These are phyloP conservation scores for Zygotorulaspora danielsina DNA, from an alignment of 805 yeast species.

Conservation along the genomic window DNA sequence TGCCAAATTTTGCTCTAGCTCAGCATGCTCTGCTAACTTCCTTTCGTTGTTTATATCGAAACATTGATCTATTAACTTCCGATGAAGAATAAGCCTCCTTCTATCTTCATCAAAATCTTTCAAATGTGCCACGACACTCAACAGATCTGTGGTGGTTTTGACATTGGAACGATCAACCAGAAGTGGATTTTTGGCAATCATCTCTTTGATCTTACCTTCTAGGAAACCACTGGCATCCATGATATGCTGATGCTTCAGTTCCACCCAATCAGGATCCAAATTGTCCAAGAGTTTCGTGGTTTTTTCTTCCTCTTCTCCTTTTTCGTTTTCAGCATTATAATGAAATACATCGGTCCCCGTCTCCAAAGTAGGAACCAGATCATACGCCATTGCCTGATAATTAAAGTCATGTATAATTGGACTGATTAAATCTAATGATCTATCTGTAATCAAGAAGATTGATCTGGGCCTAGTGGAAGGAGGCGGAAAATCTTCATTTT, in stretches of 20 bases:
- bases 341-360: constrained; percentile 44
- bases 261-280: constrained; percentile 65
- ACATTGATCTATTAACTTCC: constrained; percentile 60
- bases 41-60: constrained; percentile 54
- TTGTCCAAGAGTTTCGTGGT: constrained; percentile 50
- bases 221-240: constrained; percentile 66
- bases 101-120: constrained; percentile 66
- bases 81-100: constrained; percentile 55
- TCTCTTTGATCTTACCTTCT: constrained; percentile 53
- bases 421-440: constrained; percentile 77
- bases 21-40: constrained; percentile 67
- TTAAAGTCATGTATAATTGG: constrained; percentile 86
- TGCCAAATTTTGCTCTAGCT: constrained; percentile 77
- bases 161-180: constrained; percentile 65
- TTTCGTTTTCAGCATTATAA: constrained; percentile 55
- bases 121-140: constrained; percentile 68
- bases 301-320: constrained; percentile 41
- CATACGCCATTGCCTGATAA: constrained; percentile 90
- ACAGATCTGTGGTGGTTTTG: constrained; percentile 62
- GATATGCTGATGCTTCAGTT: constrained; percentile 68
- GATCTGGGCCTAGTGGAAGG: constrained; percentile 60
- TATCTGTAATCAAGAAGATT: constrained; percentile 69
- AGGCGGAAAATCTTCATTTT: constrained; percentile 58
- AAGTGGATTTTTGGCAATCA: constrained; percentile 68
- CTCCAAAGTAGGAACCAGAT: constrained; percentile 48